phyloP scores from a whole-genome alignment of 306 rosid genomes.

The Cicer judaicum region DNA sequence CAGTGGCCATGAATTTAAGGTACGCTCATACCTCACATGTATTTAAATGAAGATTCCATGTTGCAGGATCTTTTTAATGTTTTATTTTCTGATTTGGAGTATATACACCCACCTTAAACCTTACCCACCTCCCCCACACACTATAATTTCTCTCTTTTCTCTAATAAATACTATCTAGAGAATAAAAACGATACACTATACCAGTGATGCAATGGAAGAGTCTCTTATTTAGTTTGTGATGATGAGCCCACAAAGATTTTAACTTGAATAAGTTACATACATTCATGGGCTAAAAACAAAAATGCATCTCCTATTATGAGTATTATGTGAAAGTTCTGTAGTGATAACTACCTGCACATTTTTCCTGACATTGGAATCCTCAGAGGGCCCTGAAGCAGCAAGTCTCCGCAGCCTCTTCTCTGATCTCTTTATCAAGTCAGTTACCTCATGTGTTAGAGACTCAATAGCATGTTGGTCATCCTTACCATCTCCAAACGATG shows the following conservation, averaged over 20 bases:
- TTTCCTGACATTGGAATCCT: slow-evolving; percentile 92
- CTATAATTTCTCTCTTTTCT: slow-evolving; percentile 10
- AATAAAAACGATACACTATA: slow-evolving; percentile 11
- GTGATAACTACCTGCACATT: slow-evolving; percentile 86
- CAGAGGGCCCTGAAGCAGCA: slow-evolving; percentile 85
- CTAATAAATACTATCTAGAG: not conserved
- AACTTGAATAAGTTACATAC: slow-evolving; percentile 16
- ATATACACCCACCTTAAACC: not conserved
- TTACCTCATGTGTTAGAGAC: slow-evolving; percentile 79
- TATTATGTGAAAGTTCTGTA: slow-evolving; percentile 25
- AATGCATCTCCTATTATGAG: slow-evolving; percentile 24
- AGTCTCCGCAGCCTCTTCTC: slow-evolving; percentile 81
- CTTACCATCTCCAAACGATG: slow-evolving; percentile 94
- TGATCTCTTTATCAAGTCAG: slow-evolving; percentile 79
- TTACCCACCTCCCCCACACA: not conserved
- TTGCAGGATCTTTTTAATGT: not conserved
- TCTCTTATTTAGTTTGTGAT: slow-evolving; percentile 26
- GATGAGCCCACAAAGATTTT: slow-evolving; percentile 31
- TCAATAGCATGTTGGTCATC: slow-evolving; percentile 89
- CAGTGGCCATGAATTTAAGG: slow-evolving; percentile 30
- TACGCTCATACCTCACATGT: not conserved
- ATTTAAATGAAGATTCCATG: not conserved
- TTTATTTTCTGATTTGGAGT: not conserved
- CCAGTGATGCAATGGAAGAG: not conserved
- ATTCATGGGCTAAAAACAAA: slow-evolving; percentile 25